Base-by-base conservation (phyloP, 805 yeast species). In the Wickerhamomyces xylosicus region DNA sequence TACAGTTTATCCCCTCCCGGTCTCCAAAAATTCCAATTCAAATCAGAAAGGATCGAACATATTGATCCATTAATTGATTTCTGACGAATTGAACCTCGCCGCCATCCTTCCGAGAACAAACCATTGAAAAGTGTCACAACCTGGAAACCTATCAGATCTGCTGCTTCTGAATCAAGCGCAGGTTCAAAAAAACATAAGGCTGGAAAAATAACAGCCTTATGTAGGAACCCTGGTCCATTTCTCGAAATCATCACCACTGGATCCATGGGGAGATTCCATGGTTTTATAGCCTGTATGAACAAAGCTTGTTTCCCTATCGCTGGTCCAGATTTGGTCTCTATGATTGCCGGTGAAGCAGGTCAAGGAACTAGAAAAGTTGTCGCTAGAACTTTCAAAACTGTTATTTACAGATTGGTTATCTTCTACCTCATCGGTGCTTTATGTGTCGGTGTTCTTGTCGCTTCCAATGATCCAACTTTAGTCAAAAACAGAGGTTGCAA, bases 301-400 rank as follows among this genome's bases (percentile, higher is more conserved):
- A 75, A 75, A 46, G 92, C 90, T 13, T 63, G 79, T 29, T 85
- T 81, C 53, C 79, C 89, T 9, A 73, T 81, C 47, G 81, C 81
- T 9, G 95, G 92, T 1, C 90, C 94, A 2, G 95, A 85, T 57
- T 81, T 81, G 49, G 72, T 85, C 29, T 71, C 87, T 1, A 77
- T 81, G 80, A 72, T 83, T 19, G 90, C 92, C 8, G 85, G 90
- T 36, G 95, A 85, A 55, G 70, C 78, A 14, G 75, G 82, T 11
- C 63, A 68, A 37, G 68, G 76, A 49, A 89, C 92, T 9, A 68
- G 92, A 39, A 72, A 71, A 41, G 75, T 74, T 11, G 59, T 85
- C 53, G 85, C 89, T 9, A 67, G 65, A 20, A 90, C 92, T 0
- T 82, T 77, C 63, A 77, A 72, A 47, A 77, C 79, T 39, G 85